A percentile compares a stretch with the other conserved stretches of the same genome.
phyloP scores from a whole-genome alignment of 1,284 basidiomycete species.

The Ceratobasidium sp. region DNA sequence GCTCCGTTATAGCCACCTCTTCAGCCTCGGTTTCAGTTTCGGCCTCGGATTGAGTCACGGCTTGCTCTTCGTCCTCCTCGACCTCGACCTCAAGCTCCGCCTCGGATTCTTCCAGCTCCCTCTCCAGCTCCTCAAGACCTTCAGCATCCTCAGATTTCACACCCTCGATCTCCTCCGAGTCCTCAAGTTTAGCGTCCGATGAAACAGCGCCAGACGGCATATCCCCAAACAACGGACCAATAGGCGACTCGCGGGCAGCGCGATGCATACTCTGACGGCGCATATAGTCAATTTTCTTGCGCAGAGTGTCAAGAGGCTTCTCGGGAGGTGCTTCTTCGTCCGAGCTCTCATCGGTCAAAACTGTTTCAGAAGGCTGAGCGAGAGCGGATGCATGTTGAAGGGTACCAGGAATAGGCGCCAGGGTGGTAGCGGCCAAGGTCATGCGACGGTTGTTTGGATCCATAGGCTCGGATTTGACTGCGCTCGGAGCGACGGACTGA shows the following conservation, averaged over 20 bases:
- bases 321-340: conserved; percentile 35
- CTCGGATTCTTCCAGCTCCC: conserved; percentile 20
- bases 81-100: conserved; percentile 12
- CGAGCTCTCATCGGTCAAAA: conserved; percentile 24
- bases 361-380: conserved; percentile 8
- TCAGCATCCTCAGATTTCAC: neutral
- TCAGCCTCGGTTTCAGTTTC: conserved; percentile 15
- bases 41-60: neutral
- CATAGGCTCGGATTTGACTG: conserved; percentile 27
- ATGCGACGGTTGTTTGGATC: conserved; percentile 41
- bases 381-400: conserved; percentile 30
- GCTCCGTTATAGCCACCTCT: neutral
- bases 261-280: conserved; percentile 44
- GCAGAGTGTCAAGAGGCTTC: conserved; percentile 17
- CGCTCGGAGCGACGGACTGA: conserved; percentile 35
- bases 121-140: conserved; percentile 27
- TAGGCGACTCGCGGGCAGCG: conserved; percentile 35
- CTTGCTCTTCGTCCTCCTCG: conserved; percentile 17
- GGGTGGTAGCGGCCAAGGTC: conserved; percentile 24
- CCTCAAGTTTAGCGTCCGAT: conserved; percentile 30
- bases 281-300: conserved; percentile 45
- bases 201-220: neutral
- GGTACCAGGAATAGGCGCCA: conserved; percentile 3
- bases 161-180: conserved; percentile 28
- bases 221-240: conserved; percentile 32